Conservation (phyloP, 169 alveolate species). For the Plasmodium fragile region DNA sequence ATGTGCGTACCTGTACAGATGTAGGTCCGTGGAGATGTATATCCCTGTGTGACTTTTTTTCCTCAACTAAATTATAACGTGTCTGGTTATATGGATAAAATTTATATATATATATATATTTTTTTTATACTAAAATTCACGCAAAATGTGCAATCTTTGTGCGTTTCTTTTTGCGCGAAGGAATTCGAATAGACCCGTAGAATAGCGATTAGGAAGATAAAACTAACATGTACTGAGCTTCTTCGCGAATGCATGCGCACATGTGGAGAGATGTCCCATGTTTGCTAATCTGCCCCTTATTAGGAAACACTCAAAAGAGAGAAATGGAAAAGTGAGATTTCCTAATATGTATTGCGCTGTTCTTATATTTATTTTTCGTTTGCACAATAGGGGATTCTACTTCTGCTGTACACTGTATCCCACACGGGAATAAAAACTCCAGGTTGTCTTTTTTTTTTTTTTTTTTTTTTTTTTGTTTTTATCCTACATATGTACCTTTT, state of each 20-base stretch:
- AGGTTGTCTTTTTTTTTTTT: background rate
- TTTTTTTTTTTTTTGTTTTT: conserved; percentile 7
- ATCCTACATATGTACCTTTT: background rate
- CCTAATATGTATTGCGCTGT: background rate
- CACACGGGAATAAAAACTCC: background rate
- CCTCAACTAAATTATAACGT: background rate
- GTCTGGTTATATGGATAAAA: background rate
- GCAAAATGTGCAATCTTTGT: background rate
- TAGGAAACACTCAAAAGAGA: background rate
- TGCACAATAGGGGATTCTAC: background rate
- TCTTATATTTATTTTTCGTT: background rate
- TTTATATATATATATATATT: background rate
- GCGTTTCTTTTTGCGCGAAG: background rate
- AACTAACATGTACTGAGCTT: background rate
- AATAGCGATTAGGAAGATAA: background rate
- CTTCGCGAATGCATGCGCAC: background rate
- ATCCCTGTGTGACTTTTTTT: conserved; percentile 2
- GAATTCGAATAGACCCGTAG: background rate
- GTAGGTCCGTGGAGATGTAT: background rate
- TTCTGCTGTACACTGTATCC: background rate
- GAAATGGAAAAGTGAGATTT: background rate
- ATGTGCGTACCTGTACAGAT: background rate
- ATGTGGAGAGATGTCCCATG: background rate
- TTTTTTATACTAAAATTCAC: background rate
- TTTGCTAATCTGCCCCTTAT: background rate